These are phyloP conservation scores for Phytophthora pluvialis DNA, from an alignment of 352 stramenopile species.

Conservation along the genomic window DNA sequence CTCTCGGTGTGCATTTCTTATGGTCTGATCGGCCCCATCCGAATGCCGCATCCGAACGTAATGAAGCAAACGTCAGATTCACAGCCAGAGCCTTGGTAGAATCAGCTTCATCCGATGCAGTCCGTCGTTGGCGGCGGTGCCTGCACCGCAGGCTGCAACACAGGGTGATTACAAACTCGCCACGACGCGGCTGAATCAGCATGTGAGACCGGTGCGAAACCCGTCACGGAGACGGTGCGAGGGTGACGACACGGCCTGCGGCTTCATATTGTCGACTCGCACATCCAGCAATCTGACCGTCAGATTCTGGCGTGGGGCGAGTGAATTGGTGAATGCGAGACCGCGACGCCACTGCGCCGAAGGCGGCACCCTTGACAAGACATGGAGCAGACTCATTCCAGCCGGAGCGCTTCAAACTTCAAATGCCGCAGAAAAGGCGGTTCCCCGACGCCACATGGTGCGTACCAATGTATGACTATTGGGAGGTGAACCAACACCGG, in stretches of 20 bases:
- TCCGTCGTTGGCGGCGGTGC: background rate
- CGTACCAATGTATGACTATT: constrained; percentile 8
- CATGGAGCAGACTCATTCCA: constrained; percentile 6
- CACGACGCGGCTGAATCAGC: constrained; percentile 5
- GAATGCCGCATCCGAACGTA: constrained; percentile 3
- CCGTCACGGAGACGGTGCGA: constrained; percentile 4
- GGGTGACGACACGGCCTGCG: constrained; percentile 7
- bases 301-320: constrained; percentile 14
- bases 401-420: constrained; percentile 15
- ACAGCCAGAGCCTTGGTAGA: background rate
- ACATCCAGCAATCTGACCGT: background rate
- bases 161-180: constrained; percentile 2
- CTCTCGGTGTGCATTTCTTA: background rate
- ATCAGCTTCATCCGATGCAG: constrained; percentile 3
- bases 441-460: constrained; percentile 3
- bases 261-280: constrained; percentile 17
- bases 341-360: background rate
- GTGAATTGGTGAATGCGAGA: constrained; percentile 21
- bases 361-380: constrained; percentile 3
- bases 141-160: background rate
- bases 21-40: constrained; percentile 5
- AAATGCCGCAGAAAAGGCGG: background rate
- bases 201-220: constrained; percentile 1
- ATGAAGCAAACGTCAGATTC: background rate
- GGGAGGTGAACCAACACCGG: background rate